These are phyloP conservation scores for Clarireedia monteithiana DNA, from an alignment of 2,329 filamentous ascomycete species.

Conservation along the genomic window DNA sequence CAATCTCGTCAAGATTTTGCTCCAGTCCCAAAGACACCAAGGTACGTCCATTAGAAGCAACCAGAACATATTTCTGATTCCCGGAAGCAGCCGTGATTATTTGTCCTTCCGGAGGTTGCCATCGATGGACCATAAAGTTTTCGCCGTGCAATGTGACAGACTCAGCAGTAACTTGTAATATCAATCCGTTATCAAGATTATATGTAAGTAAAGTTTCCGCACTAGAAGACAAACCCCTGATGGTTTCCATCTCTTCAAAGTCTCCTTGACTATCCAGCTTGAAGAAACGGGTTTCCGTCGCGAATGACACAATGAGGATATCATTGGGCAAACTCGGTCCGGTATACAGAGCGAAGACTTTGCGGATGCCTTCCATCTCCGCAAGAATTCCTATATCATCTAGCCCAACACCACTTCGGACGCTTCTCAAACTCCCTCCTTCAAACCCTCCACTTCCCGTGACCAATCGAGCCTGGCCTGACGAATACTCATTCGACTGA, in stretches of 20 bases:
- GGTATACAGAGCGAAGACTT: conserved; percentile 60
- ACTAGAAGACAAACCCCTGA: conserved; percentile 61
- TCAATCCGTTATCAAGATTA: conserved; percentile 53
- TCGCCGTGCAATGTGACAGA: conserved; percentile 55
- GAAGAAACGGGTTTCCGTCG: conserved; percentile 79
- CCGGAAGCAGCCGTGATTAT: conserved; percentile 72
- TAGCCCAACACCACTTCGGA: conserved; percentile 87
- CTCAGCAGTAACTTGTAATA: conserved; percentile 70
- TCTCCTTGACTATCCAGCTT: conserved; percentile 65
- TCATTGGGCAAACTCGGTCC: conserved; percentile 48
- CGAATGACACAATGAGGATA: conserved; percentile 70
- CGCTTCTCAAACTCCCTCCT: conserved; percentile 81
- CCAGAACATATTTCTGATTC: conserved; percentile 59
- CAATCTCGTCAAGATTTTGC: conserved; percentile 44
- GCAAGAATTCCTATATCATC: conserved; percentile 79
- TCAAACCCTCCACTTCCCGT: conserved; percentile 86
- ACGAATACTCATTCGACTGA: conserved; percentile 84
- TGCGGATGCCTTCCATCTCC: conserved; percentile 66
- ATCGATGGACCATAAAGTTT: conserved; percentile 49
- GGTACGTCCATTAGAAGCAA: conserved; percentile 69
- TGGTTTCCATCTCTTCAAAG: conserved; percentile 78
- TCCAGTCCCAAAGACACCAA: conserved; percentile 61
- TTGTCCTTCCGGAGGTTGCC: conserved; percentile 43
- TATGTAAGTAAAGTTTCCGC: conserved; percentile 64
- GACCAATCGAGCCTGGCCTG: conserved; percentile 87